Evolutionary conservation across 2,329 filamentous ascomycete genomes (phyloP).

Genomic region (Hypoxylon sp.): DNA sequence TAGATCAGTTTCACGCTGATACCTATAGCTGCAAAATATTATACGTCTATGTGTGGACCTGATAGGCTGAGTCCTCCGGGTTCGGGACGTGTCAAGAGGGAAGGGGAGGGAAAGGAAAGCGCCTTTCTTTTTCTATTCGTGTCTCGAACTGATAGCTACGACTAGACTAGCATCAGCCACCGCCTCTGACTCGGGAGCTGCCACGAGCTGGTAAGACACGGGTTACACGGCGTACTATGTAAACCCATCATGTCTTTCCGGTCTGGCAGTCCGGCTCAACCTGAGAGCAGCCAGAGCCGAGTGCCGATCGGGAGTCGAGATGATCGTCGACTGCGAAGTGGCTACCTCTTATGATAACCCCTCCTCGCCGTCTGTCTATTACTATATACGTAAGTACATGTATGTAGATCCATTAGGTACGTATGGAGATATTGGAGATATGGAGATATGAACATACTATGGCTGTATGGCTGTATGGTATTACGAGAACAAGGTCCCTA

Average conservation of each 20-base stretch:
- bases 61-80: neutral
- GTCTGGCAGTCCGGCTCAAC: too few species aligned
- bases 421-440: too few species aligned
- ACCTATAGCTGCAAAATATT: conserved; percentile 1
- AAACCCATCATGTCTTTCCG: too few species aligned
- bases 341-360: conserved; percentile 6
- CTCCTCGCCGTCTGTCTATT: too few species aligned
- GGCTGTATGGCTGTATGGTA: conserved; percentile 1
- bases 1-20: conserved; percentile 26
- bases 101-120: conserved; percentile 22
- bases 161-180: conserved; percentile 16
- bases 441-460: too few species aligned
- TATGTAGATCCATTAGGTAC: too few species aligned
- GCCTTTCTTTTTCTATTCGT: too few species aligned
- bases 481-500: conserved; percentile 20
- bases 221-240: neutral
- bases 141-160: conserved; percentile 17
- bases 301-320: conserved; percentile 4
- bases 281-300: neutral
- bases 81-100: conserved; percentile 16
- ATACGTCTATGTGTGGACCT: too few species aligned
- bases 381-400: too few species aligned
- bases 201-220: conserved; percentile 32
- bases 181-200: conserved; percentile 16
- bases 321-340: conserved; percentile 27